Evolutionary conservation across 352 stramenopile species (phyloP), one percentile per base, ranked within the genome.

Genomic region (Phytophthora sojae): DNA sequence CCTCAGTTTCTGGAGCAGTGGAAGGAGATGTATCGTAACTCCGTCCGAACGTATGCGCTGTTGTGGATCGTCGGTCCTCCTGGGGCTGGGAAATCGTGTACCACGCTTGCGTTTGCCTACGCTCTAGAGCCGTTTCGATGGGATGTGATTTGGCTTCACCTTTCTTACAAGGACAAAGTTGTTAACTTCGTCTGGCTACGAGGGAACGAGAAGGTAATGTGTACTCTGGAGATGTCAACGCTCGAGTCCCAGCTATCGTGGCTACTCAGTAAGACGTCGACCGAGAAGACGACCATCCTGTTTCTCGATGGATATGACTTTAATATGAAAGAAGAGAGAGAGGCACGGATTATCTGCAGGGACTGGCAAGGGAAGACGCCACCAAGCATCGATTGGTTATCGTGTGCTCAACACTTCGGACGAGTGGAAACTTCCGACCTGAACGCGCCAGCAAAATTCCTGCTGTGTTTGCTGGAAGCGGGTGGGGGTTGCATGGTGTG

Each of bases 1-100:
- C 7, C 57, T n/a, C 25, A 26, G 6, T 21, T 63, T 0, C 26
- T 23, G 26, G 44, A 55, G 42, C 57, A 63, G 37, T 63, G 57
- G 57, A 4, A 19, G 25, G 25, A 55, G 21, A 55, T 55, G 1
- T 11, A 63, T n/a, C 12, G 57, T 15, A 54, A 23, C 25, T 29
- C 26, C 2, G 54, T 63, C 17, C 25, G 29, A 54, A 45, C 57
- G 7, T 54, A 44, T 44, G 57, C 57, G 15, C 39, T 42, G 26
- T 44, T 63, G 5, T 63, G 57, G 57, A 42, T 63, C 3, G 57
- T 54, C 4, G 57, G 57, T 17, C 57, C 57, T 8, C 23, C 57
- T 7, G 57, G 42, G 1, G 54, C 39, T 0, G 57, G 42, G 3
- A 47, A 63, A 44, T 63, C 57, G 23, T 55, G 57, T 21, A n/a